Conservation (phyloP, 2,329 filamentous ascomycete genomes). For the Furcasterigmium furcatum region DNA sequence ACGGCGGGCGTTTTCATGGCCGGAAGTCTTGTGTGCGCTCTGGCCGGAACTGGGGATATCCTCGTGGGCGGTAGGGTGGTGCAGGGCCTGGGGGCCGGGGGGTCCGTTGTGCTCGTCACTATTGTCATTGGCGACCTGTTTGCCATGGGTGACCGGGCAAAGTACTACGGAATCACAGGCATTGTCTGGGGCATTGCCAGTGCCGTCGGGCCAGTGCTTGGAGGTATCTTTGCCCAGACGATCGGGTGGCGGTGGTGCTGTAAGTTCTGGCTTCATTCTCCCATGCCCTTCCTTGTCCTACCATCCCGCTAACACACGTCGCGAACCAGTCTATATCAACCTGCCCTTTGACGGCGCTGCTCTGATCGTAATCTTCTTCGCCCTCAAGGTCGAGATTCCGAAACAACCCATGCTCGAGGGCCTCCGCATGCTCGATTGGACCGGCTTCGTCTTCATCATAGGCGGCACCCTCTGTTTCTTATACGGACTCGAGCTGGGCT, state of each 20-base stretch:
- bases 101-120: constrained; percentile 29
- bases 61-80: constrained; percentile 29
- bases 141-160: constrained; percentile 26
- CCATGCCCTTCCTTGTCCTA: neutral
- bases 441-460: constrained; percentile 52
- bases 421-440: constrained; percentile 46
- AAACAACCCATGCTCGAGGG: constrained; percentile 50
- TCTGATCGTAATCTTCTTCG: constrained; percentile 22
- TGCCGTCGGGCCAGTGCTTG: constrained; percentile 52
- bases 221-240: constrained; percentile 53
- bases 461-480: constrained; percentile 56
- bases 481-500: constrained; percentile 59
- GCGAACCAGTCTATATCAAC: constrained; percentile 41
- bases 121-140: constrained; percentile 33
- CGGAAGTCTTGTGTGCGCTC: constrained; percentile 29
- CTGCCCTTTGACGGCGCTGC: constrained; percentile 34
- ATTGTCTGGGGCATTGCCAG: constrained; percentile 53
- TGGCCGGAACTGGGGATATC: constrained; percentile 24
- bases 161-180: constrained; percentile 53
- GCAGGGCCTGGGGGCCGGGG: constrained; percentile 32
- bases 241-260: constrained; percentile 54
- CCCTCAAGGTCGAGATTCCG: constrained; percentile 53
- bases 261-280: constrained; percentile 25
- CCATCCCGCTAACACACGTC: constrained; percentile 1
- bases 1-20: constrained; percentile 30